Evolutionary conservation across 1,139 yeast genomes (phyloP), one percentile per base, ranked within the genome.

Genomic region (Lizanozyma gosingica): DNA sequence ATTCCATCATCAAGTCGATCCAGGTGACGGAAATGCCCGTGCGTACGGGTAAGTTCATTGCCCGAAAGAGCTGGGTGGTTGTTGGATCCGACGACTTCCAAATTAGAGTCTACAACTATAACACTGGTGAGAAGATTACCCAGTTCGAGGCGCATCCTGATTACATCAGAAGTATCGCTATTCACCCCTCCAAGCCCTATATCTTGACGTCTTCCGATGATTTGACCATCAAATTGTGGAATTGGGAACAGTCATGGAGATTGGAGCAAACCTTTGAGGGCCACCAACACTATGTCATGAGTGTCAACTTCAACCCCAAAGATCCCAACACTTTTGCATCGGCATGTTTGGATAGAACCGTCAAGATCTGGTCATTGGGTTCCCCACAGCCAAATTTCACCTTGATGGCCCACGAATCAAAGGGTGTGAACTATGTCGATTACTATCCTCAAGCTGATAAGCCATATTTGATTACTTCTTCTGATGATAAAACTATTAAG

Each of bases 111-210:
- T 92, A 80, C 71, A 92, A 92, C 62, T 88, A 87, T 69, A 87
- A 88, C 63, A 92, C 98, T 29, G 92, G 95, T 40, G 98, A 92
- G 62, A 88, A 87, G 61, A 76, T 94, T 46, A 76, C 85, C 37
- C 97, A 90, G 65, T 92, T 90, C 57, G 98, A 94, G 65, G 98
- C 97, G 4, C 98, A 92, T 57, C 96, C 96, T 4, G 98, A 94
- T 62, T 94, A 92, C 61, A 85, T 92, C 55, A 81, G 98, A 61
- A 79, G 86, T 40, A 76, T 92, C 51, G 92, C 95, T 6, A 95
- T 92, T 35, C 98, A 92, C 63, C 97, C 97, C 37, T 73, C 94
- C 34, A 85, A 85, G 62, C 94, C 97, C 16, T 85, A 84, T 53
- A 73, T 92, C 40, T 71, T 92, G 53, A 84, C 97, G 3, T 86